A percentile compares a stretch with the other conserved stretches of the same genome.
phyloP scores from a whole-genome alignment of 2,329 filamentous ascomycete species.

The Coniochaeta prunicola region DNA sequence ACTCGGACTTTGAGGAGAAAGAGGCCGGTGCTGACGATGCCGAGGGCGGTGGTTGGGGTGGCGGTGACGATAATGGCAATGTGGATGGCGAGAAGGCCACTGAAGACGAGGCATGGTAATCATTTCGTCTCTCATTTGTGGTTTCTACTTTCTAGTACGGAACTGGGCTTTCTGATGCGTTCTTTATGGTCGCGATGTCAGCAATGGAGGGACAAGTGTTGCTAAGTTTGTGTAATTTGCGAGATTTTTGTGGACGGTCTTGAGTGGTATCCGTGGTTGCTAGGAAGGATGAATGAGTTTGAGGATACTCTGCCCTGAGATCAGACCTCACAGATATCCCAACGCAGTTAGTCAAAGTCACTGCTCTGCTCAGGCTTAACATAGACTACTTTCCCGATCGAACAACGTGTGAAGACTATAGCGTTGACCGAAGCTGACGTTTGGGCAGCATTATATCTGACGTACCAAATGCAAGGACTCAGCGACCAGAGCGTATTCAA shows the following conservation, averaged over 20 bases:
- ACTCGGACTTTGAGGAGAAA: constrained; percentile 41
- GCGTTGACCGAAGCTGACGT: too few species aligned
- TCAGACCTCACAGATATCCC: too few species aligned
- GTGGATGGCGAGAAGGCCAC: background rate
- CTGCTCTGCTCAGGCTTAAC: too few species aligned
- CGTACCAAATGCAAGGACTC: too few species aligned
- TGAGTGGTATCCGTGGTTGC: background rate
- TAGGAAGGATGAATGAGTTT: background rate
- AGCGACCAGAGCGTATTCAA: too few species aligned
- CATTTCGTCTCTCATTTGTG: background rate
- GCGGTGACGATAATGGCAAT: background rate
- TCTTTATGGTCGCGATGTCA: background rate
- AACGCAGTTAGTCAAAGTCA: too few species aligned
- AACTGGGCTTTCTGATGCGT: background rate
- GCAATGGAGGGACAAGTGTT: background rate
- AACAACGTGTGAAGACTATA: too few species aligned
- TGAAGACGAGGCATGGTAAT: background rate
- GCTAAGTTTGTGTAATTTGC: background rate
- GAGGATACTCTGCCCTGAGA: background rate
- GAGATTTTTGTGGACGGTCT: background rate
- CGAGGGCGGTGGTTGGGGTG: constrained; percentile 18
- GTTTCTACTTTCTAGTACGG: background rate
- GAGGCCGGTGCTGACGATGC: constrained; percentile 11
- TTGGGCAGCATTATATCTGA: too few species aligned
- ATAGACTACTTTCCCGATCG: too few species aligned